Conservation (phyloP, 164 flowering plant genomes). For the Macadamia integrifolia region DNA sequence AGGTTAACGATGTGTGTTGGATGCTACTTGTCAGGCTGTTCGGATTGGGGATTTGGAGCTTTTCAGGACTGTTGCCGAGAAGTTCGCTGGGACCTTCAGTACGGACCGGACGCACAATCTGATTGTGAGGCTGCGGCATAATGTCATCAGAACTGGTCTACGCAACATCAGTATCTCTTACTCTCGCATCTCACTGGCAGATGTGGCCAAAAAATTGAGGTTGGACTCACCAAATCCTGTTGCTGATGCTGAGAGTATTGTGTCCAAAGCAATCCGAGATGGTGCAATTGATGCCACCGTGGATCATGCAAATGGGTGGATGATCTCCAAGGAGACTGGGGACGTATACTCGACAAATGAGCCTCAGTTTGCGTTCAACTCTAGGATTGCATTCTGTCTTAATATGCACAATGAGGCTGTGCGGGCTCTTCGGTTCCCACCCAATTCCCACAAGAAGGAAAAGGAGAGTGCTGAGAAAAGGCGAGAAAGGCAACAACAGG, state of each 20-base stretch:
- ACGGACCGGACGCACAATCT: constrained; percentile 77
- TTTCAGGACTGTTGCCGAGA: constrained; percentile 69
- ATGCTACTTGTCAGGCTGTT: constrained; percentile 55
- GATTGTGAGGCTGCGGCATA: constrained; percentile 85
- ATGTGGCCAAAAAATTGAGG: constrained; percentile 78
- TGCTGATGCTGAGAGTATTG: constrained; percentile 94
- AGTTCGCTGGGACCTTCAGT: constrained; percentile 55
- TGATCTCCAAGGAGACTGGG: constrained; percentile 90
- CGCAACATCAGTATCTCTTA: constrained; percentile 93
- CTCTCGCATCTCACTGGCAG: constrained; percentile 77
- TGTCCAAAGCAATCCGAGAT: constrained; percentile 91
- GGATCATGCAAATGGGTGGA: constrained; percentile 78
- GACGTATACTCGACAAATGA: constrained; percentile 90
- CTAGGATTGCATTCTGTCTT: constrained; percentile 87
- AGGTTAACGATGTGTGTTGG: constrained; percentile 3
- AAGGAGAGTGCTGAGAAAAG: constrained; percentile 93
- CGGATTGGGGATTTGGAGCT: constrained; percentile 93
- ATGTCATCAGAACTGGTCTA: constrained; percentile 87
- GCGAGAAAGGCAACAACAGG: constrained; percentile 86
- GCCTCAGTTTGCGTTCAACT: constrained; percentile 81
- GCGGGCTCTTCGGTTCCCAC: constrained; percentile 77
- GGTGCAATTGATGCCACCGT: constrained; percentile 91
- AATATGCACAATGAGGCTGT: constrained; percentile 96
- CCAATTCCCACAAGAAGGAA: constrained; percentile 79
- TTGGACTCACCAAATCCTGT: constrained; percentile 72